A percentile compares a stretch with the other conserved stretches of the same genome.
Evolutionary conservation across 2,329 filamentous ascomycete genomes (phyloP).

Genomic region (Xylaria sp.): DNA sequence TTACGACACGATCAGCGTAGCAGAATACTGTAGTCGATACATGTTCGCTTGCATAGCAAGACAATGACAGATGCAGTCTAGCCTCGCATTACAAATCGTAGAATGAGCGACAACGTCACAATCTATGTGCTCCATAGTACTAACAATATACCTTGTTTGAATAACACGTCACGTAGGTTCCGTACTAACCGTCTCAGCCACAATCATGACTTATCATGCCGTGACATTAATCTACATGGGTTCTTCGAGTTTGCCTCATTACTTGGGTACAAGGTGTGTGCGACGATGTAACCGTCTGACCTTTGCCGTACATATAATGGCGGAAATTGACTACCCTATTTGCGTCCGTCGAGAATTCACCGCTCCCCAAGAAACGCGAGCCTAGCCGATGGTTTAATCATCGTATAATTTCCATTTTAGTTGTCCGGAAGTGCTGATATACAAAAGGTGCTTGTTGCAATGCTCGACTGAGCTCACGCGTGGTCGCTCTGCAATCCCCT

Average conservation of each 20-base stretch:
- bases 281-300: background rate
- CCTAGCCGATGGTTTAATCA: background rate
- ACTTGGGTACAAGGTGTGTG: background rate
- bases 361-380: background rate
- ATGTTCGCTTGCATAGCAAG: background rate
- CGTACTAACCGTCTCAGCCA: background rate
- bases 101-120: background rate
- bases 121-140: background rate
- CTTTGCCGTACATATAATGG: background rate
- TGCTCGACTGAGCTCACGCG: background rate
- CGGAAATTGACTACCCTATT: background rate
- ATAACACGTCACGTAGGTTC: background rate
- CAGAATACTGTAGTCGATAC: background rate
- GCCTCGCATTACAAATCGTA: background rate
- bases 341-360: background rate
- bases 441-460: background rate
- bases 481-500: background rate
- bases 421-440: background rate
- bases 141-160: background rate
- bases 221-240: conserved; percentile 3
- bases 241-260: background rate
- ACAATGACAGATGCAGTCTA: too few species aligned
- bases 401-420: background rate
- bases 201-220: background rate
- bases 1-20: background rate